phyloP scores from a whole-genome alignment of 177 flowering plant genomes.

The Tripterygium wilfordii region DNA sequence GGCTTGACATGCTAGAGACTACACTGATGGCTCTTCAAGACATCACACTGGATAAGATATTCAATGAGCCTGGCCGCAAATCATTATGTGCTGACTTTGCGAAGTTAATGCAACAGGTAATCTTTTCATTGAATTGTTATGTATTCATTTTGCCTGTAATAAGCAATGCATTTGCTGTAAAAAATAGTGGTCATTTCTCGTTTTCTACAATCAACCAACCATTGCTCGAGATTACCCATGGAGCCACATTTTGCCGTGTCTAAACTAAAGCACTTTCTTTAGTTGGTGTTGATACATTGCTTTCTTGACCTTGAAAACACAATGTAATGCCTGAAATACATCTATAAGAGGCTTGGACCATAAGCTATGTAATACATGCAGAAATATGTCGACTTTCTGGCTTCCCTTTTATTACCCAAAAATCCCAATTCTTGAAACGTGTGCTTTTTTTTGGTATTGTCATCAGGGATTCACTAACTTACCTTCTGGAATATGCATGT shows the following conservation, averaged over 20 bases:
- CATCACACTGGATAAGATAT: constrained; percentile 80
- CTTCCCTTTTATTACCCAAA: not conserved
- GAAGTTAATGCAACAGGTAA: constrained; percentile 93
- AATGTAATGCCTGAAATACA: too few relatives aligned
- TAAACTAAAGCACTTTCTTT: too few relatives aligned
- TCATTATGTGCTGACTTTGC: constrained; percentile 66
- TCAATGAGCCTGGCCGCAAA: constrained; percentile 81
- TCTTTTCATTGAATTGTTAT: not conserved
- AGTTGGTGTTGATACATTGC: too few relatives aligned
- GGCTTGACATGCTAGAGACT: constrained; percentile 99
- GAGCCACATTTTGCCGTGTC: too few relatives aligned
- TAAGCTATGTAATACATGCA: not conserved
- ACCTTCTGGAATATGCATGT: constrained; percentile 76
- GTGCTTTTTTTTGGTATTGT: constrained; percentile 1
- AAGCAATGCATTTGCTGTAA: too few relatives aligned
- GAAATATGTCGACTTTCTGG: not conserved
- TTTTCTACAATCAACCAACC: too few relatives aligned
- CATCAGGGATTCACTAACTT: constrained; percentile 70
- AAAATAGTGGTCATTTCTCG: too few relatives aligned
- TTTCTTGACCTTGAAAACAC: too few relatives aligned
- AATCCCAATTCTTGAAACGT: not conserved
- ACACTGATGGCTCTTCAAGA: constrained; percentile 87
- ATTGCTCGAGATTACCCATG: too few relatives aligned
- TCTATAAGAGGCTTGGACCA: too few relatives aligned
- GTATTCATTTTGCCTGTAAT: not conserved